Conservation (phyloP, 2,329 filamentous ascomycete genomes). For the Emmonsiellopsis sp. region DNA sequence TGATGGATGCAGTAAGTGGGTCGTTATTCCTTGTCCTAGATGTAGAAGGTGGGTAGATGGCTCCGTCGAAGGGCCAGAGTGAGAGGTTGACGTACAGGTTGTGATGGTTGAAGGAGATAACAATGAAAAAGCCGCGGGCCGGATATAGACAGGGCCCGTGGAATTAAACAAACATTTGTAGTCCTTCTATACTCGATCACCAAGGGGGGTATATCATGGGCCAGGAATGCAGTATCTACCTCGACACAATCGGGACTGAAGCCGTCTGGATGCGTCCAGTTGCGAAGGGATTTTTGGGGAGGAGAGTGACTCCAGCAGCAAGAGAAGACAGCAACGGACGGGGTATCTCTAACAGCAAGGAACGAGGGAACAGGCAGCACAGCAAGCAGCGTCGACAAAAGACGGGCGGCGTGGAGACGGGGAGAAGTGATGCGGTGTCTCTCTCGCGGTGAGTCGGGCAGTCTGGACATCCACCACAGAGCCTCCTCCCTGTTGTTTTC, state of each 20-base stretch:
- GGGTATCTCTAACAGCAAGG: background rate
- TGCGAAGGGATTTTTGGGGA: too few species aligned
- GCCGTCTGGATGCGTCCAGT: too few species aligned
- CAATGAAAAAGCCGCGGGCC: background rate
- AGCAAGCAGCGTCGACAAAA: background rate
- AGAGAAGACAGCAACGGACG: too few species aligned
- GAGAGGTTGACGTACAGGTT: background rate
- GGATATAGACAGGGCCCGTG: background rate
- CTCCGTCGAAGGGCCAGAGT: background rate
- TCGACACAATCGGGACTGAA: background rate
- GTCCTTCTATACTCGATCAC: background rate
- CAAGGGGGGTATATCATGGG: background rate
- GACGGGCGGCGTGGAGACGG: too few species aligned
- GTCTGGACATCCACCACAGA: background rate
- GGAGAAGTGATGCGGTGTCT: background rate
- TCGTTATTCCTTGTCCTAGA: background rate
- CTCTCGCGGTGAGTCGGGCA: background rate
- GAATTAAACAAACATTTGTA: conserved; percentile 1
- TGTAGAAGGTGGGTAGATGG: background rate
- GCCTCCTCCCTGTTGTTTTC: background rate
- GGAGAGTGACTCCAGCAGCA: too few species aligned
- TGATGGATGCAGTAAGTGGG: background rate
- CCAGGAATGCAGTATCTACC: background rate
- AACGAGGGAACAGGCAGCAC: background rate
- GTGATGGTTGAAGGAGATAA: background rate